Base-by-base conservation (phyloP, 306 rosid genomes). In the Trifolium pratense region DNA sequence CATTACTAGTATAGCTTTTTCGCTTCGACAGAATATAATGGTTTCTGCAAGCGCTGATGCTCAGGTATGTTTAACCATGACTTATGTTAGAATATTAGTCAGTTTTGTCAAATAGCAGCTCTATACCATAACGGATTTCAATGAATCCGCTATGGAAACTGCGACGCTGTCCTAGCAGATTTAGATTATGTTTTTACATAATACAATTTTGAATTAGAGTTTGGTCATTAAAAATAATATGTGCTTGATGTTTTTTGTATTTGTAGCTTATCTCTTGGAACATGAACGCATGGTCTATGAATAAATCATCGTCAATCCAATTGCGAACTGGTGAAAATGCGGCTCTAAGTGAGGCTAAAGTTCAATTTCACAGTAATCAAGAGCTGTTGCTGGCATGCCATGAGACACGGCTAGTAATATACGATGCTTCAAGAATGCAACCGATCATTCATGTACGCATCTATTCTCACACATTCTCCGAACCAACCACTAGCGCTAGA, bases 31-130 rank as follows among this genome's bases (percentile, higher is more conserved):
- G 17, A 79, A 81, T 74, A 72, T 85, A 49, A 83, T 92, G 55
- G 87, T 89, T 78, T 92, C 96, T 4, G 84, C 96, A 0, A 81
- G 89, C 57, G 90, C 91, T 31, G 96, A 92, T 80, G 89, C 88
- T 68, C 93, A 89, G 79, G 97, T 85, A 51, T 51, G 4, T 51
- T 46, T 46, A 46, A 46, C 2, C 9, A 2, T 16, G 52, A 46
- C 9, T 46, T 46, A 0, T 15, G 17, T 51, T 7, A 51, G 3
- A 2, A 51, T 51, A 51, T 51, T 51, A 51, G 23, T 16, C 11
- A 51, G 0, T 51, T 3, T 51, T 51, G 4, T 51, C 25, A 7
- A 51, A 51, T 16, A 51, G 12, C 56, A 51, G 25, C 11, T 1
- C 5, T 16, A 51, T 16, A 51, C 23, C 25, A 6, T 51, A 8